These are phyloP conservation scores for Suillus clintonianus DNA, from an alignment of 768 basidiomycete genomes.

Conservation along the genomic window DNA sequence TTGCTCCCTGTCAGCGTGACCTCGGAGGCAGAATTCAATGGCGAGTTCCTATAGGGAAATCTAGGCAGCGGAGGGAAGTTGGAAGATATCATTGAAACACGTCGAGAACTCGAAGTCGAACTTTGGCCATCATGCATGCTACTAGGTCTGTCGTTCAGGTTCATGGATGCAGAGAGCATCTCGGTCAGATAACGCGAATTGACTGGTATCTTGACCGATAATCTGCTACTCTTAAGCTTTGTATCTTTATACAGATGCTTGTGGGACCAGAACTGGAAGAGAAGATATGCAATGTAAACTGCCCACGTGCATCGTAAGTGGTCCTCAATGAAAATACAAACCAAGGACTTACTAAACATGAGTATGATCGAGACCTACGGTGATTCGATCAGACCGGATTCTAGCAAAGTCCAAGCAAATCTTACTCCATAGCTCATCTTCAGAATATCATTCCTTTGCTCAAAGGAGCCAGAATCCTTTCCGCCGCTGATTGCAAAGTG, in stretches of 20 bases:
- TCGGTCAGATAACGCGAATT: constrained; percentile 28
- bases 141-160: constrained; percentile 23
- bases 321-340: background rate
- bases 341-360: constrained; percentile 45
- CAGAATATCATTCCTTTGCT: constrained; percentile 45
- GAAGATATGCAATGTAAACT: constrained; percentile 54
- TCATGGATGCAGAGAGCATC: constrained; percentile 12
- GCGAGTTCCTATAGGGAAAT: constrained; percentile 9
- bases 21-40: constrained; percentile 28
- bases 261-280: constrained; percentile 62
- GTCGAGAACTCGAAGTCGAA: constrained; percentile 15
- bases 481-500: constrained; percentile 50
- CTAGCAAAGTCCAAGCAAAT: constrained; percentile 7
- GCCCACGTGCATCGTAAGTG: constrained; percentile 2
- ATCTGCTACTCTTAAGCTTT: constrained; percentile 45
- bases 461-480: constrained; percentile 19
- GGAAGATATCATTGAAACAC: constrained; percentile 11
- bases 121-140: constrained; percentile 19
- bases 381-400: constrained; percentile 1
- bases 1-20: constrained; percentile 20
- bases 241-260: constrained; percentile 50
- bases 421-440: constrained; percentile 55
- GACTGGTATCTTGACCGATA: constrained; percentile 35
- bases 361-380: constrained; percentile 52
- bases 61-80: constrained; percentile 12